Percentiles rank a stretch among this genome's conserved stretches.
These are phyloP conservation scores for Tylopilus vinaceipallidus DNA, from an alignment of 768 basidiomycete species.

Conservation along the genomic window DNA sequence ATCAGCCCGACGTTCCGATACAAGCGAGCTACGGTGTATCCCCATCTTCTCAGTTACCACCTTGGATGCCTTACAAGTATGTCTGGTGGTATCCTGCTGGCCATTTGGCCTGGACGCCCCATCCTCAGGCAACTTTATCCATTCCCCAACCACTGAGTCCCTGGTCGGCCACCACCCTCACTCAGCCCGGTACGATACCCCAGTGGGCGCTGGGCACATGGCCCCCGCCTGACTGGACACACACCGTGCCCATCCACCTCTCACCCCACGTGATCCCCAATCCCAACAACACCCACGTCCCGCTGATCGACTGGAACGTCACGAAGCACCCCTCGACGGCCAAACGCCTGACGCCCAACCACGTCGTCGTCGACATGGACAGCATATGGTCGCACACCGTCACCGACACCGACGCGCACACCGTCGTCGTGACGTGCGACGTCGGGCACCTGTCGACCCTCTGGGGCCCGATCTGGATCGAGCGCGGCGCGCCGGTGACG, in stretches of 20 bases:
- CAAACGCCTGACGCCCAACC: slow-evolving; percentile 30
- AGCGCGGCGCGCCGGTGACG: slow-evolving; percentile 34
- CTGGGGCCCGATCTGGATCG: slow-evolving; percentile 52
- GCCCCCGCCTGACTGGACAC: slow-evolving; percentile 27
- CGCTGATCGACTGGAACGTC: slow-evolving; percentile 37
- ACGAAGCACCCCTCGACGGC: slow-evolving; percentile 32
- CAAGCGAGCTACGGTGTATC: background rate
- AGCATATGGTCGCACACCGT: slow-evolving; percentile 15
- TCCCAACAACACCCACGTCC: slow-evolving; percentile 27
- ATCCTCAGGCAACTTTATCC: slow-evolving; percentile 16
- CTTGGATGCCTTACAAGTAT: slow-evolving; percentile 19
- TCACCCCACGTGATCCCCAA: slow-evolving; percentile 32
- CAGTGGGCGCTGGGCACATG: slow-evolving; percentile 28
- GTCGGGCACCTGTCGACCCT: slow-evolving; percentile 23
- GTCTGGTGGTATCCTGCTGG: slow-evolving; percentile 27
- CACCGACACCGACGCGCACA: slow-evolving; percentile 21
- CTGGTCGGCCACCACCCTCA: slow-evolving; percentile 13
- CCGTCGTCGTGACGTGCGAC: slow-evolving; percentile 26
- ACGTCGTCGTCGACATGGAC: slow-evolving; percentile 21
- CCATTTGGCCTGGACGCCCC: slow-evolving; percentile 26
- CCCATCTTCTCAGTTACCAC: slow-evolving; percentile 9
- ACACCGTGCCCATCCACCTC: slow-evolving; percentile 23
- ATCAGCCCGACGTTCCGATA: slow-evolving; percentile 1
- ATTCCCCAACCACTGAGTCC: slow-evolving; percentile 10
- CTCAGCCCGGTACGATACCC: slow-evolving; percentile 25